phyloP scores from a whole-genome alignment of 1,284 basidiomycete species.

The Trametes hirsuta region DNA sequence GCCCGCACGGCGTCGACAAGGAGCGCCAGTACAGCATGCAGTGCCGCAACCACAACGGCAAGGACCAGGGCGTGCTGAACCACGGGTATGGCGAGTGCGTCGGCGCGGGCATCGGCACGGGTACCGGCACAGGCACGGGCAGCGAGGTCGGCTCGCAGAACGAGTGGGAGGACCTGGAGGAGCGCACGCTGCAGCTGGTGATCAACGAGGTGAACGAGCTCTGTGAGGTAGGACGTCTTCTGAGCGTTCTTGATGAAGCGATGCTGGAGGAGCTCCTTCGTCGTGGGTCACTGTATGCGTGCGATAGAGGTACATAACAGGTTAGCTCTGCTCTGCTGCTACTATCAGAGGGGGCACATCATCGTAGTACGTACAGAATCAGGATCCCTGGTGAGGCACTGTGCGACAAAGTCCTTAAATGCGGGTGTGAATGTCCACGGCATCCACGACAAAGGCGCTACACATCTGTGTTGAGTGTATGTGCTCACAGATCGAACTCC shows the following conservation, averaged over 20 bases:
- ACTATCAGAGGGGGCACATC: neutral
- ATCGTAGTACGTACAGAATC: constrained; percentile 54
- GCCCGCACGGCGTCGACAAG: constrained; percentile 22
- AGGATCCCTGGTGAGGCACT: constrained; percentile 94
- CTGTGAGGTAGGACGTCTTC: constrained; percentile 81
- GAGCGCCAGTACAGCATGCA: constrained; percentile 37
- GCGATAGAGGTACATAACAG: neutral
- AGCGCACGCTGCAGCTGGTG: constrained; percentile 43
- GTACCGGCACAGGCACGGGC: neutral
- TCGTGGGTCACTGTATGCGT: constrained; percentile 74
- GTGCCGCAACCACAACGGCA: constrained; percentile 39
- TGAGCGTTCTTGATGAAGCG: constrained; percentile 87
- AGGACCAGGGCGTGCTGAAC: constrained; percentile 34
- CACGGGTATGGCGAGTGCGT: constrained; percentile 24
- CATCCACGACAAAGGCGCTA: too few species aligned
- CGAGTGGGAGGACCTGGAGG: constrained; percentile 40
- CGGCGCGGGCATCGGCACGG: too few species aligned
- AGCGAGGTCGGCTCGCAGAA: constrained; percentile 21
- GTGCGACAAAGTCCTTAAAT: constrained; percentile 92
- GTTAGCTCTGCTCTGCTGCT: constrained; percentile 8
- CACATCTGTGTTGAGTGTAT: too few species aligned
- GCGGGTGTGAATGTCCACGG: constrained; percentile 79
- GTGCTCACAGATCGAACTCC: too few species aligned
- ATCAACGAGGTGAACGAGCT: constrained; percentile 52
- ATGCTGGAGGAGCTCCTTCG: constrained; percentile 91